Conservation (phyloP, 164 flowering plant genomes). For the Berberis vulgaris region DNA sequence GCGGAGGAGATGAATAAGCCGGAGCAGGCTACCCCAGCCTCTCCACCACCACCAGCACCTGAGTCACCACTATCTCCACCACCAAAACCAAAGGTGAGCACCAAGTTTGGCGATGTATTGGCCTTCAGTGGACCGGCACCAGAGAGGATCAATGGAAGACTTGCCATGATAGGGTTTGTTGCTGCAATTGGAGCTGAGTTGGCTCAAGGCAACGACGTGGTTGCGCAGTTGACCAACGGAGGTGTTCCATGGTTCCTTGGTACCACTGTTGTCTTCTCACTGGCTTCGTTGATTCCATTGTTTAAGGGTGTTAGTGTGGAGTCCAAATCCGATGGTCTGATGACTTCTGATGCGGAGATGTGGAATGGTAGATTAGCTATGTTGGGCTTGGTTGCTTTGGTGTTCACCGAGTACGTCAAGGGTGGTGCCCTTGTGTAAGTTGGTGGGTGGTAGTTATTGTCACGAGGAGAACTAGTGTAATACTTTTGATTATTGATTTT, state of each 20-base stretch:
- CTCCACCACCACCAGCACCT: constrained; percentile 1
- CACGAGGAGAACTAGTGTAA: background rate
- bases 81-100: constrained; percentile 31
- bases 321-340: constrained; percentile 43
- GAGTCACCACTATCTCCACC: background rate
- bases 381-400: constrained; percentile 78
- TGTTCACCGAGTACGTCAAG: constrained; percentile 71
- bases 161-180: constrained; percentile 85
- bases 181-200: constrained; percentile 70
- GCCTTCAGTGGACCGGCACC: constrained; percentile 84
- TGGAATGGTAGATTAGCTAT: constrained; percentile 88
- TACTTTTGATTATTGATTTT: no score
- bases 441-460: background rate
- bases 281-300: constrained; percentile 70
- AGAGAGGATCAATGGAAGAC: constrained; percentile 85
- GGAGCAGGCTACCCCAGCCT: background rate
- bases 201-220: constrained; percentile 44
- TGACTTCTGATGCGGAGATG: constrained; percentile 76
- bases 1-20: constrained; percentile 1
- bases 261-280: constrained; percentile 38
- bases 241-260: constrained; percentile 62
- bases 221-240: constrained; percentile 52
- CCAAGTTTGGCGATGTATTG: constrained; percentile 49
- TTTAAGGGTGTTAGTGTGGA: constrained; percentile 54
- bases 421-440: constrained; percentile 54